Percentiles rank a stretch among this genome's conserved stretches.
phyloP scores from a whole-genome alignment of 139 green algal species.

The Chlorella sp. region DNA sequence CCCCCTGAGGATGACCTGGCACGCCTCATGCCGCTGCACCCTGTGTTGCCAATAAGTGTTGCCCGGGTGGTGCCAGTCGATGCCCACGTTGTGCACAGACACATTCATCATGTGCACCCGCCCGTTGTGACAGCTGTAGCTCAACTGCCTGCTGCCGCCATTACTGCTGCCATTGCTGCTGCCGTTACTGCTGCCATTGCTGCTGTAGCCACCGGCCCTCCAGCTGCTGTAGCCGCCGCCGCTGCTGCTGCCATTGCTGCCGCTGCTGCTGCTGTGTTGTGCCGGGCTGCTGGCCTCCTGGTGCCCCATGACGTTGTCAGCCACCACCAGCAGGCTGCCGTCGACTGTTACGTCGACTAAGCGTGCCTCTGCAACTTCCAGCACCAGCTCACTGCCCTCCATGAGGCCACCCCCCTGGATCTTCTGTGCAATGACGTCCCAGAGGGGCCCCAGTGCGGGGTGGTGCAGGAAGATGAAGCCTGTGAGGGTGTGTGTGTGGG shows the following conservation, averaged over 20 bases:
- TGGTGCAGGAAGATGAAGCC: conserved; percentile 76
- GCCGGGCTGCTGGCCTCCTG: neutral
- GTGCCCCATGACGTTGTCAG: neutral
- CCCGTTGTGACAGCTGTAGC: conserved; percentile 50
- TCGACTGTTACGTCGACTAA: conserved; percentile 62
- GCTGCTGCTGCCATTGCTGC: neutral
- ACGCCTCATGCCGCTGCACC: conserved; percentile 46
- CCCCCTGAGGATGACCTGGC: conserved; percentile 66
- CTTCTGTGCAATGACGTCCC: conserved; percentile 94
- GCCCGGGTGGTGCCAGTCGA: conserved; percentile 63
- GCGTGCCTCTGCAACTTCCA: conserved; percentile 71
- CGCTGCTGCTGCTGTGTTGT: neutral
- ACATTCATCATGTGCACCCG: conserved; percentile 78
- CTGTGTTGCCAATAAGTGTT: conserved; percentile 84
- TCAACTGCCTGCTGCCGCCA: conserved; percentile 16
- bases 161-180: neutral
- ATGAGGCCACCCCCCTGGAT: conserved; percentile 67
- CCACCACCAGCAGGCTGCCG: conserved; percentile 67
- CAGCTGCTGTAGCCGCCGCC: neutral
- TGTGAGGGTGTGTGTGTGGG: too few species aligned
- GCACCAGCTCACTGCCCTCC: conserved; percentile 42
- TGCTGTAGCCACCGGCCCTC: neutral
- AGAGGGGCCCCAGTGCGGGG: conserved; percentile 66
- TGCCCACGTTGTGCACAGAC: conserved; percentile 72
- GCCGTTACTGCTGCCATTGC: neutral